Evolutionary conservation across 208 protist genomes (phyloP).

Genomic region (Herpetomonas muscarum): DNA sequence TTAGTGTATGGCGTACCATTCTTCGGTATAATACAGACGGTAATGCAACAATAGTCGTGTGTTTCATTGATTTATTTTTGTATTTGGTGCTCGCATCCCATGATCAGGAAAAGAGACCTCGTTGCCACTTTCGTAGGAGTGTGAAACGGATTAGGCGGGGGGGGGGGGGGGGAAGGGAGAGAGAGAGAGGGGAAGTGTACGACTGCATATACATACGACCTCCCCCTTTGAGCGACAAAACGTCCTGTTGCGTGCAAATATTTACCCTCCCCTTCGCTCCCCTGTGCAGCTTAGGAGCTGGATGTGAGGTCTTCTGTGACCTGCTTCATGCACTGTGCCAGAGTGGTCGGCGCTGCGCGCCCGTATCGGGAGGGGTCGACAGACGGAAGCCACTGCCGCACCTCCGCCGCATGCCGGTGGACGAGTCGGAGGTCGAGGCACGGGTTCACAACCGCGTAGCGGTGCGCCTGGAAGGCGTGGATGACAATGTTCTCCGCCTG

Average conservation of each 20-base stretch:
- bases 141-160: neutral
- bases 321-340: constrained; percentile 45
- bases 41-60: no score
- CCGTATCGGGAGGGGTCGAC: constrained; percentile 71
- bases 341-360: constrained; percentile 24
- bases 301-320: no score
- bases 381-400: constrained; percentile 83
- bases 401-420: constrained; percentile 65
- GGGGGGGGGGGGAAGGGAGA: neutral
- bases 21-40: no score
- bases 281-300: no score
- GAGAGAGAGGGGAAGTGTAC: neutral
- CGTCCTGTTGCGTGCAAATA: no score
- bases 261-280: constrained; percentile 1
- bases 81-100: no score
- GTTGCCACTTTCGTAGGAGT: neutral
- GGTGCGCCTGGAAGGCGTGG: constrained; percentile 57
- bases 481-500: constrained; percentile 87
- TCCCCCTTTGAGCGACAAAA: no score
- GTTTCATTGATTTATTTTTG: no score
- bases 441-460: constrained; percentile 66
- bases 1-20: no score
- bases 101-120: no score
- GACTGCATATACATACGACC: no score
- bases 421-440: constrained; percentile 57